Evolutionary conservation across 2,329 filamentous ascomycete genomes (phyloP), one percentile per base, ranked within the genome.

Genomic region (Colletotrichum sp.): DNA sequence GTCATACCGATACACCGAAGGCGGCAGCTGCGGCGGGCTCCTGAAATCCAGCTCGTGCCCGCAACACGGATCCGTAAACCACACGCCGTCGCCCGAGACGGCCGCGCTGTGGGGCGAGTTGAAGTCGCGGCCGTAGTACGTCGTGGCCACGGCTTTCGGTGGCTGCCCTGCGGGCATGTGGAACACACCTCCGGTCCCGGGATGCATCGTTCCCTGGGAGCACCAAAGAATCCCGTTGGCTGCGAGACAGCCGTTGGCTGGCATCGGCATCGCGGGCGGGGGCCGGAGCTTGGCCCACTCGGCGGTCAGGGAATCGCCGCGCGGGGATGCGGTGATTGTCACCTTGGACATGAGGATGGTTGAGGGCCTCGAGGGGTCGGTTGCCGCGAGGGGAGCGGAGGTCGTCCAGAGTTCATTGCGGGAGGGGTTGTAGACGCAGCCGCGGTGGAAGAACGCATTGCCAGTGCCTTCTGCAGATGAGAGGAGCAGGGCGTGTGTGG

Each of bases 51-150:
- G 82, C 74, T 88, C 85, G 68, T 86, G 84, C 6, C 87, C 88
- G 67, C 85, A 84, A 30, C 80, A 81, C 0, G 87, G 84, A 78
- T 90, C 88, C 1, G 88, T 89, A 77, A 90, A 90, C 88, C 88
- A 90, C 13, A 90, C 79, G 1, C 85, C 85, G 75, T 88, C 85
- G 10, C 15, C 64, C 3, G 84, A 82, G 13, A 84, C 79, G 3
- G 84, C 81, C 5, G 88, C 86, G 75, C 85, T 84, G 76, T 87
- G 86, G 28, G 86, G 82, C 34, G 85, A 88, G 80, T 89, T 89
- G 80, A 90, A 89, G 8, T 86, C 84, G 32, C 83, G 82, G 12
- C 85, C 85, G 66, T 86, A 85, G 80, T 85, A 89, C 39, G 83
- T 84, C 8, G 84, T 86, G 6, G 87, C 80, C n/a, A 89, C 62